Evolutionary conservation across 139 green algal species (phyloP).

Genomic region (Deuterostichococcus epilithicus): DNA sequence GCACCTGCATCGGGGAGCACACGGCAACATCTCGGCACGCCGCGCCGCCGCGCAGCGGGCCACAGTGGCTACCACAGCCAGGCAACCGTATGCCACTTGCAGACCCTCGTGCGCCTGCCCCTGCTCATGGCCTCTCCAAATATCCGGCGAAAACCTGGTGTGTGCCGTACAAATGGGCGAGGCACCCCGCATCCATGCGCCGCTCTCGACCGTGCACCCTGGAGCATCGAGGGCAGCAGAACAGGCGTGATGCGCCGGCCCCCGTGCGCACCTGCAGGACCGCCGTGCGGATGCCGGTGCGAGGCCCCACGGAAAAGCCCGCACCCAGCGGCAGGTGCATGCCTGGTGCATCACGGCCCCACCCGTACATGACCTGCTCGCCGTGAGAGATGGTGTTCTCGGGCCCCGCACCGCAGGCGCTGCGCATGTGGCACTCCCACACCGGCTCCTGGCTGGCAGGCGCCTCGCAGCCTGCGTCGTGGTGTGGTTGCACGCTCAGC

Average conservation of each 20-base stretch:
- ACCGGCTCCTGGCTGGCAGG: constrained; percentile 26
- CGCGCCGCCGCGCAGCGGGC: too few relatives aligned
- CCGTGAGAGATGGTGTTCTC: neutral
- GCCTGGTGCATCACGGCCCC: constrained; percentile 72
- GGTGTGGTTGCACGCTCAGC: neutral
- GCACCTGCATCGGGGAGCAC: constrained; percentile 60
- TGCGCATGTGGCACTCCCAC: constrained; percentile 58
- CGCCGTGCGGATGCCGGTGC: constrained; percentile 44
- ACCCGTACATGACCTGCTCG: constrained; percentile 71
- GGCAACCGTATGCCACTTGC: too few relatives aligned
- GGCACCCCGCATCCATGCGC: too few relatives aligned
- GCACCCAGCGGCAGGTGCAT: constrained; percentile 61
- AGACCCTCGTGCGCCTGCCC: too few relatives aligned
- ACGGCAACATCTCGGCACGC: too few relatives aligned
- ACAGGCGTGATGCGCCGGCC: neutral
- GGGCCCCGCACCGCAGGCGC: constrained; percentile 16
- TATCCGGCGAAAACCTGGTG: too few relatives aligned
- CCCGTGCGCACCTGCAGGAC: constrained; percentile 59
- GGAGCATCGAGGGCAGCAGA: neutral
- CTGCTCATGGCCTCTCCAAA: too few relatives aligned
- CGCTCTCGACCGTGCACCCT: too few relatives aligned
- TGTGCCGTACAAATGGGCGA: too few relatives aligned
- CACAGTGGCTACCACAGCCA: too few relatives aligned
- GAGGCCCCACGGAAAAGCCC: constrained; percentile 61
- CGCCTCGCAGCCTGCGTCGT: constrained; percentile 46